Evolutionary conservation across 1,284 basidiomycete genomes (phyloP).

Genomic region (Chalciporus sp.): DNA sequence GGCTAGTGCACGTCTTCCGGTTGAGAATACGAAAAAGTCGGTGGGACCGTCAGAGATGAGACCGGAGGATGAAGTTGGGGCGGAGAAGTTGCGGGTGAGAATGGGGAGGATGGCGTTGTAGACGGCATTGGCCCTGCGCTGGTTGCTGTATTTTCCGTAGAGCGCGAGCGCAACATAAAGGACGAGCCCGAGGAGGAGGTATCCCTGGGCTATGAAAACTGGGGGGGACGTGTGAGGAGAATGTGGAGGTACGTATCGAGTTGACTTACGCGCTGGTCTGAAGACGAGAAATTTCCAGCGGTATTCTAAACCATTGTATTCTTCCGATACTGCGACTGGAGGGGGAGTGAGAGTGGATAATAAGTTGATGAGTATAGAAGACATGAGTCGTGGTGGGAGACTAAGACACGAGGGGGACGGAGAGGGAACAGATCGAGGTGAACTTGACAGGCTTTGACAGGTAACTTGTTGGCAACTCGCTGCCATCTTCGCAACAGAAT

Average conservation of each 20-base stretch:
- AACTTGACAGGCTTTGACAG: no score
- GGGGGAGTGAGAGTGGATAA: conserved; percentile 50
- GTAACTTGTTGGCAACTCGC: not conserved
- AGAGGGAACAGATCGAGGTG: conserved; percentile 8
- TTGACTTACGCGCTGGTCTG: conserved; percentile 65
- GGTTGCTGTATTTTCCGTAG: conserved; percentile 58
- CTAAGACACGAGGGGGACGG: not conserved
- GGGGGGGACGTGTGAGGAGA: not conserved
- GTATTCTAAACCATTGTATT: conserved; percentile 67
- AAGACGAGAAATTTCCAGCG: conserved; percentile 78
- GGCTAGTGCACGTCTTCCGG: conserved; percentile 75
- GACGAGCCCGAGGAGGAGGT: conserved; percentile 54
- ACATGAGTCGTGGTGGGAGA: conserved; percentile 15
- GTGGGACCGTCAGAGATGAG: conserved; percentile 68
- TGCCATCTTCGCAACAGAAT: not conserved
- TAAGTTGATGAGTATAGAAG: conserved; percentile 38
- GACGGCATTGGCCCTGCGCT: conserved; percentile 60
- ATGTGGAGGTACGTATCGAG: not conserved
- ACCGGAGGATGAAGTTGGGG: conserved; percentile 52
- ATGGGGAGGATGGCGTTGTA: conserved; percentile 56
- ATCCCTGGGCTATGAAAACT: conserved; percentile 71
- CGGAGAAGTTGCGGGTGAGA: conserved; percentile 69
- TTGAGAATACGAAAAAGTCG: conserved; percentile 84
- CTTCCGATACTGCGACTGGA: conserved; percentile 40
- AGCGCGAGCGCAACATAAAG: conserved; percentile 56